These are phyloP conservation scores for Spathaspora gorwiae DNA, from an alignment of 805 yeast genomes.

Conservation along the genomic window DNA sequence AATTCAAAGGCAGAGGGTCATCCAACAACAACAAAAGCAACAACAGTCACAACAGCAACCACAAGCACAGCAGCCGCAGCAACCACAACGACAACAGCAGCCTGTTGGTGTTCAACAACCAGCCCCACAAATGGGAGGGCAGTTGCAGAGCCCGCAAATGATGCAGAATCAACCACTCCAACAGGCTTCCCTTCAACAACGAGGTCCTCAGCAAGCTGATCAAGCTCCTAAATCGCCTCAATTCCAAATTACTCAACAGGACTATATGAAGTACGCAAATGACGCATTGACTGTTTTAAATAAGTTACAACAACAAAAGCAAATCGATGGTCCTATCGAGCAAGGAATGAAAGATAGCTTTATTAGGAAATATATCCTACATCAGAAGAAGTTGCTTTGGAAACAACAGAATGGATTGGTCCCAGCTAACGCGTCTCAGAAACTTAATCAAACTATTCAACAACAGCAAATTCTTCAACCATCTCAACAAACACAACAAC, in stretches of 20 bases:
- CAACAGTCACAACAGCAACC: slow-evolving; percentile 21
- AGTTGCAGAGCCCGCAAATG: slow-evolving; percentile 24
- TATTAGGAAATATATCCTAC: slow-evolving; percentile 34
- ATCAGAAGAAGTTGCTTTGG: slow-evolving; percentile 31
- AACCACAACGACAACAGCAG: slow-evolving; percentile 10
- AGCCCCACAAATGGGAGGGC: slow-evolving; percentile 13
- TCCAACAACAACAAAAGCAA: slow-evolving; percentile 25
- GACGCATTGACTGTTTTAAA: slow-evolving; percentile 37
- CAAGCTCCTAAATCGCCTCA: slow-evolving; percentile 21
- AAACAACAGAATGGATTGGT: slow-evolving; percentile 18
- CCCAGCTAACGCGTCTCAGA: slow-evolving; percentile 7
- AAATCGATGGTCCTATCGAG: slow-evolving; percentile 31
- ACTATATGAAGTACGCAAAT: slow-evolving; percentile 31
- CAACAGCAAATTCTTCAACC: slow-evolving; percentile 6
- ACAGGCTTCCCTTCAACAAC: slow-evolving; percentile 6
- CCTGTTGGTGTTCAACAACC: neutral
- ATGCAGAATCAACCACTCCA: slow-evolving; percentile 13
- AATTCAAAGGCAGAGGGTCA: slow-evolving; percentile 27
- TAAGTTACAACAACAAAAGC: slow-evolving; percentile 32
- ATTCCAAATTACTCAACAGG: slow-evolving; percentile 33
- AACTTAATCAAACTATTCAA: slow-evolving; percentile 4
- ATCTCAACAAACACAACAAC: slow-evolving; percentile 12
- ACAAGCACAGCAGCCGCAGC: slow-evolving; percentile 15
- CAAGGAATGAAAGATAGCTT: slow-evolving; percentile 34
- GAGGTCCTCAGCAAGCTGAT: slow-evolving; percentile 6